Evolutionary conservation across 176 grass and related monocot genomes (phyloP).

Genomic region (Carex littledalei): DNA sequence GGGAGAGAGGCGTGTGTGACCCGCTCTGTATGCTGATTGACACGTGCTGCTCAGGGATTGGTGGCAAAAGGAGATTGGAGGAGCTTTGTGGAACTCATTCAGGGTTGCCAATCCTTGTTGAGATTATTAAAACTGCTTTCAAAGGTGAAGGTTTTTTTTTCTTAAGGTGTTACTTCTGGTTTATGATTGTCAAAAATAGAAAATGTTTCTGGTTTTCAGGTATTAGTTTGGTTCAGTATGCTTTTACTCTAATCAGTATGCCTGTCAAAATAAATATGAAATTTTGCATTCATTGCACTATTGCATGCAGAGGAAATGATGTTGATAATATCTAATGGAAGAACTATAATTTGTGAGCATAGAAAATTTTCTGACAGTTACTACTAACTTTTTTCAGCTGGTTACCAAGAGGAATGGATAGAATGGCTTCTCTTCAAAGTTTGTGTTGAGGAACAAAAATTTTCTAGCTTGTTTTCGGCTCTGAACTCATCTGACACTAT

Average conservation of each 20-base stretch:
- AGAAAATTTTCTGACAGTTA: neutral
- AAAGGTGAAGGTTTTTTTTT: slow-evolving; percentile 29
- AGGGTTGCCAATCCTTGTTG: slow-evolving; percentile 42
- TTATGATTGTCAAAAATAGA: neutral
- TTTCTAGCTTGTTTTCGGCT: slow-evolving; percentile 40
- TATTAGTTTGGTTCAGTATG: neutral
- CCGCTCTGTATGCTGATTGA: slow-evolving; percentile 92
- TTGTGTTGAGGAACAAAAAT: slow-evolving; percentile 65
- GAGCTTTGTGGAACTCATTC: slow-evolving; percentile 41
- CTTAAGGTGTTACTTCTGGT: neutral
- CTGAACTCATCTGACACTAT: slow-evolving; percentile 30
- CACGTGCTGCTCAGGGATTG: slow-evolving; percentile 57
- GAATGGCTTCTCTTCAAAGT: slow-evolving; percentile 88
- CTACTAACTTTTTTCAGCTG: slow-evolving; percentile 41
- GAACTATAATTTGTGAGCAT: neutral
- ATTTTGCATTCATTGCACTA: neutral
- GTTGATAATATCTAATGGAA: neutral
- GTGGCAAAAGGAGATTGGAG: slow-evolving; percentile 40
- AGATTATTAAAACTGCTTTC: slow-evolving; percentile 45
- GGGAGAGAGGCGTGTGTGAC: slow-evolving; percentile 44
- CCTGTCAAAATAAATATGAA: neutral
- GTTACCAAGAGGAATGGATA: slow-evolving; percentile 80
- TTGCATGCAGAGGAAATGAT: neutral
- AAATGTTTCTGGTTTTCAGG: neutral
- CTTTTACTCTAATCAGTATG: neutral